Evolutionary conservation across 805 yeast genomes (phyloP).

Genomic region (Metschnikowia vanudenii): DNA sequence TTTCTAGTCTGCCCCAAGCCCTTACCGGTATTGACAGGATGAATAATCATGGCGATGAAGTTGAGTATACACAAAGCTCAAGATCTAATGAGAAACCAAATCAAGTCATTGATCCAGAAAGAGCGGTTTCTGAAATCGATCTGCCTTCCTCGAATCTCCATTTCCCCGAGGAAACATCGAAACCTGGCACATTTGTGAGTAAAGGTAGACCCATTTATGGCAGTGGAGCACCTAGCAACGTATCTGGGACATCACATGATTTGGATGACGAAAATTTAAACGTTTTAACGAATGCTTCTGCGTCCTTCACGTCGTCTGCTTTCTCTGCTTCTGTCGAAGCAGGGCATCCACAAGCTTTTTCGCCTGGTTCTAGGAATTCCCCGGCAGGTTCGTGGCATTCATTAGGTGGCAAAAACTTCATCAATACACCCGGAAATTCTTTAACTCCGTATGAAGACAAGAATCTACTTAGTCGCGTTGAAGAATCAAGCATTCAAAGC

Average conservation of each 20-base stretch:
- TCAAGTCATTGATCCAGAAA: neutral
- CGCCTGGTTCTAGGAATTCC: slow-evolving; percentile 13
- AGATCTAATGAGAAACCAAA: neutral
- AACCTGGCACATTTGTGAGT: neutral
- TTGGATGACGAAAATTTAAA: slow-evolving; percentile 37
- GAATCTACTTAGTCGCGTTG: slow-evolving; percentile 17
- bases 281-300: slow-evolving; percentile 20
- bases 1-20: neutral
- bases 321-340: slow-evolving; percentile 2
- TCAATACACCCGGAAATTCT: neutral
- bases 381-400: slow-evolving; percentile 9
- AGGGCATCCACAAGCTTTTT: slow-evolving; percentile 1
- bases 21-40: neutral
- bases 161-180: neutral
- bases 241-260: slow-evolving; percentile 19
- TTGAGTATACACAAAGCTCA: neutral
- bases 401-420: slow-evolving; percentile 4
- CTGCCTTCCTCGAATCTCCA: neutral
- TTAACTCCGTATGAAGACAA: neutral
- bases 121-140: neutral
- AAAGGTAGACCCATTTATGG: slow-evolving; percentile 1
- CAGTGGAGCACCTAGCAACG: neutral
- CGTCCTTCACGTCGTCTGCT: slow-evolving; percentile 16
- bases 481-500: slow-evolving; percentile 18
- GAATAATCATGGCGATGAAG: neutral